Base-by-base conservation (phyloP, 768 basidiomycete species). In the Russula earlei region DNA sequence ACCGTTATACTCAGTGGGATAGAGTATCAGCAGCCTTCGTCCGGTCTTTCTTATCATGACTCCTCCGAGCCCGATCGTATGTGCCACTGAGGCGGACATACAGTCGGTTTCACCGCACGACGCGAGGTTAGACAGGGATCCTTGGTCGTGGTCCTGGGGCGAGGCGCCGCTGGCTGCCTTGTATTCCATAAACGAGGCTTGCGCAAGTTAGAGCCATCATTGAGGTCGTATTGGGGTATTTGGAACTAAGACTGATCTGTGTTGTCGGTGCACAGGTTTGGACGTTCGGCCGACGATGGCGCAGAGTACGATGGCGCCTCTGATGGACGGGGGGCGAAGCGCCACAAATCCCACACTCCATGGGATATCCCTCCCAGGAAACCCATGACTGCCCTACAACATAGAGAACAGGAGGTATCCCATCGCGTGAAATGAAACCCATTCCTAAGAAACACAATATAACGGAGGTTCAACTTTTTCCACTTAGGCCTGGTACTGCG, bases 11-110 rank as follows among this genome's bases (percentile, higher is more conserved):
- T n/a, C n/a, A n/a, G 5, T 15, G 20, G 40, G 25, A 37, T 43
- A 40, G n/a, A n/a, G 19, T 36, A 40, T 42, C 25, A 19, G 20
- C 17, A 29, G 41, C 15, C 15, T 9, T 6, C 40, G 9, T 24
- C 41, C 41, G 56, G 56, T 14, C 14, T 15, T 57, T 41, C 38
- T 41, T 46, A 46, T 6, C 11, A 24, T 52, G 34, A 44, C 27
- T 40, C 37, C 19, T 38, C 15, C 43, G 34, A 33, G 9, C 31
- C 43, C 24, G 19, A 25, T 27, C 7, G 31, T 25, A 41, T 56
- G 50, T 31, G 29, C 50, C 49, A 46, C 31, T 51, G 34, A 38
- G 55, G 37, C 27, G n/a, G 33, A 44, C 43, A 56, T 52, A 56
- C 49, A 50, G 49, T 40, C 36, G 20, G 20, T 36, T 33, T 25